Percentiles rank a stretch among this genome's conserved stretches.
These are phyloP conservation scores for Phragmites australis DNA, from an alignment of 176 grass and related monocot genomes.

Conservation along the genomic window DNA sequence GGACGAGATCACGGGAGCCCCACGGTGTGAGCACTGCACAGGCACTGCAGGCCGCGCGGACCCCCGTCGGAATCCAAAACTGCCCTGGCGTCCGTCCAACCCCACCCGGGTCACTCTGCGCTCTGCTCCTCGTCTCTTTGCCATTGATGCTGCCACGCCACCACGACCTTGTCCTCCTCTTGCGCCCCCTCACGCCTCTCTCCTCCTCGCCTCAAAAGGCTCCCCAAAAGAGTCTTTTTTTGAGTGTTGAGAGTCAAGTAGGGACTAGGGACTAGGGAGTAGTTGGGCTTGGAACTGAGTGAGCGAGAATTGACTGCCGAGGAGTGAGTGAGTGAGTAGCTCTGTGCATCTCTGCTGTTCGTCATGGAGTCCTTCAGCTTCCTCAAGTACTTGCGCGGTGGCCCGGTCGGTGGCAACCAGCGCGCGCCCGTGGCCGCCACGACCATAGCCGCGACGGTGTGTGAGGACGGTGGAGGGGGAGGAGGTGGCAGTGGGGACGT, in stretches of 20 bases:
- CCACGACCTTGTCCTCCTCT: not conserved
- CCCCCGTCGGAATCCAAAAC: not conserved
- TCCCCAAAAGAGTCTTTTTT: slow-evolving; percentile 30
- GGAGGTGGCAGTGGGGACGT: slow-evolving; percentile 44
- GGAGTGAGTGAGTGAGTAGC: not conserved
- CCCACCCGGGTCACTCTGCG: not conserved
- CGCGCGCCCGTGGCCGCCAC: slow-evolving; percentile 20
- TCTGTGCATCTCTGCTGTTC: not conserved
- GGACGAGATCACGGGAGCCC: slow-evolving; percentile 20
- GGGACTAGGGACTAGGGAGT: not conserved
- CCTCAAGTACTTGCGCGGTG: slow-evolving; percentile 85
- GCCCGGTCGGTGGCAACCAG: slow-evolving; percentile 27
- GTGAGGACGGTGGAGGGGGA: slow-evolving; percentile 48
- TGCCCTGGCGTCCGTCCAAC: slow-evolving; percentile 13
- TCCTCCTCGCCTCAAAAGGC: slow-evolving; percentile 26
- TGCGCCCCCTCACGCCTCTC: not conserved
- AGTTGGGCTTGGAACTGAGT: not conserved
- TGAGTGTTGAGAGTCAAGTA: not conserved
- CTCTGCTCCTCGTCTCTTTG: slow-evolving; percentile 37
- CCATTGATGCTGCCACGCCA: slow-evolving; percentile 16
- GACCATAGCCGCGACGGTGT: slow-evolving; percentile 39
- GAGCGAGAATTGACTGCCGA: not conserved
- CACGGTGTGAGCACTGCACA: not conserved
- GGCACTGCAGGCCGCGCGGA: not conserved
- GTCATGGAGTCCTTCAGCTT: slow-evolving; percentile 87